Conservation (phyloP, 768 basidiomycete species). For the Mrakia blollopis region DNA sequence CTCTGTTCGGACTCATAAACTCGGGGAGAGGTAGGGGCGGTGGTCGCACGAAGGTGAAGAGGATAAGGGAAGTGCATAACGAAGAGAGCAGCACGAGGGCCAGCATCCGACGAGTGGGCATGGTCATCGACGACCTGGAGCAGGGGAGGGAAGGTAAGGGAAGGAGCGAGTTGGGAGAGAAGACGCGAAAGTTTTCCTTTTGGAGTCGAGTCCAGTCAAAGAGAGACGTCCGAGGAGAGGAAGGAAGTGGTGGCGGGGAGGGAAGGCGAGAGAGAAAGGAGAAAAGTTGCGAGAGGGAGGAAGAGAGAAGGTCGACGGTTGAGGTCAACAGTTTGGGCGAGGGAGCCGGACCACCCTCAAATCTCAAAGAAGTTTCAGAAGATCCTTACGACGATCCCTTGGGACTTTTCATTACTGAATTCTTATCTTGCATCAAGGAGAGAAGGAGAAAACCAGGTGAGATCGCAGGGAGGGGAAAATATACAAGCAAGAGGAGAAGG, state of each 20-base stretch:
- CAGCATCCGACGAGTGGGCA: slow-evolving; percentile 5
- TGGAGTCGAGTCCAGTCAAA: not conserved
- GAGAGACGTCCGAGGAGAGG: not conserved
- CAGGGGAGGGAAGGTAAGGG: not conserved
- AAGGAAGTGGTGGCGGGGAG: not conserved
- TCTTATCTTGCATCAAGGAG: too few species aligned
- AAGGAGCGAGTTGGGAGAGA: not conserved
- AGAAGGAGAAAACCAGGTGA: too few species aligned
- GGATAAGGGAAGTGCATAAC: slow-evolving; percentile 28
- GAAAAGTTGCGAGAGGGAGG: not conserved
- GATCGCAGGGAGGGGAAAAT: too few species aligned
- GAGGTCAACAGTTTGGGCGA: too few species aligned
- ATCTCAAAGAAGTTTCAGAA: too few species aligned
- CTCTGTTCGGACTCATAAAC: slow-evolving; percentile 14
- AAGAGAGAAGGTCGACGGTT: not conserved
- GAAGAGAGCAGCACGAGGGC: slow-evolving; percentile 31
- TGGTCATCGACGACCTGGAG: not conserved
- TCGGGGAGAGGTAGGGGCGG: slow-evolving; percentile 20
- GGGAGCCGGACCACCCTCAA: too few species aligned
- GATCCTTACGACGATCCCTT: too few species aligned
- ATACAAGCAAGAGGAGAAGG: too few species aligned
- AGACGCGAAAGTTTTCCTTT: not conserved
- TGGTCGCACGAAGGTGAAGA: slow-evolving; percentile 29
- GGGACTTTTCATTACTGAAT: too few species aligned
- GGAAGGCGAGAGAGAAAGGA: not conserved